Evolutionary conservation across 179 eudicot species (phyloP).

Genomic region (Patellifolia procumbens): DNA sequence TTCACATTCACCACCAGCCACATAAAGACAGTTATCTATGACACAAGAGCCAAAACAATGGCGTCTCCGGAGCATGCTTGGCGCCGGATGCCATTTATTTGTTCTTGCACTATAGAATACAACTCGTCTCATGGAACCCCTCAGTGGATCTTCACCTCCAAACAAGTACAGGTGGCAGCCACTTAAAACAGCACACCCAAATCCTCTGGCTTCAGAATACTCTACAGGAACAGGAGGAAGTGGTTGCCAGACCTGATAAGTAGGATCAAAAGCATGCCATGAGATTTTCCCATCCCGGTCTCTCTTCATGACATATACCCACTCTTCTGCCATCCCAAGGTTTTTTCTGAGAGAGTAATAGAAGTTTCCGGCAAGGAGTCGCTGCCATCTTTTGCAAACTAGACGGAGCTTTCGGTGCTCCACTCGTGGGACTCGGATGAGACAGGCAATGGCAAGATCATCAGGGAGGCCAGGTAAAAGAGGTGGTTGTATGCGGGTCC

Average conservation of each 20-base stretch:
- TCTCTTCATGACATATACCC: conserved; percentile 92
- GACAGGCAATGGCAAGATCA: conserved; percentile 93
- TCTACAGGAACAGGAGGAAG: conserved; percentile 91
- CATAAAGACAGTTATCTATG: conserved; percentile 86
- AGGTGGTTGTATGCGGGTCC: conserved; percentile 73
- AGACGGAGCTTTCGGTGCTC: conserved; percentile 88
- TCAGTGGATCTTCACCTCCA: conserved; percentile 86
- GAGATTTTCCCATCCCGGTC: conserved; percentile 90
- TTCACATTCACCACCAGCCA: conserved; percentile 97
- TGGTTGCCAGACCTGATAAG: conserved; percentile 89
- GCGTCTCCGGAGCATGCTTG: conserved; percentile 83
- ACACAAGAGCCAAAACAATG: conserved; percentile 94
- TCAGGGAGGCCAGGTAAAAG: conserved; percentile 95
- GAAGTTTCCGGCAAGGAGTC: conserved; percentile 76
- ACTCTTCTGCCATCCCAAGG: conserved; percentile 90
- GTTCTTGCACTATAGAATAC: conserved; percentile 92
- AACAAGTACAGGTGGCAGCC: conserved; percentile 89
- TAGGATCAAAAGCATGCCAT: conserved; percentile 96
- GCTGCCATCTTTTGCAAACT: conserved; percentile 89
- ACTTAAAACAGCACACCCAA: conserved; percentile 94
- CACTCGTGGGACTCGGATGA: conserved; percentile 89
- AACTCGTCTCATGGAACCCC: conserved; percentile 87
- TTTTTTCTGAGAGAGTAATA: conserved; percentile 80
- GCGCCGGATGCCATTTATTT: conserved; percentile 94
- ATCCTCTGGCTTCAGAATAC: conserved; percentile 85